Percentiles rank a stretch among this genome's conserved stretches.
phyloP scores from a whole-genome alignment of 805 yeast genomes.

The Spathaspora boniae region DNA sequence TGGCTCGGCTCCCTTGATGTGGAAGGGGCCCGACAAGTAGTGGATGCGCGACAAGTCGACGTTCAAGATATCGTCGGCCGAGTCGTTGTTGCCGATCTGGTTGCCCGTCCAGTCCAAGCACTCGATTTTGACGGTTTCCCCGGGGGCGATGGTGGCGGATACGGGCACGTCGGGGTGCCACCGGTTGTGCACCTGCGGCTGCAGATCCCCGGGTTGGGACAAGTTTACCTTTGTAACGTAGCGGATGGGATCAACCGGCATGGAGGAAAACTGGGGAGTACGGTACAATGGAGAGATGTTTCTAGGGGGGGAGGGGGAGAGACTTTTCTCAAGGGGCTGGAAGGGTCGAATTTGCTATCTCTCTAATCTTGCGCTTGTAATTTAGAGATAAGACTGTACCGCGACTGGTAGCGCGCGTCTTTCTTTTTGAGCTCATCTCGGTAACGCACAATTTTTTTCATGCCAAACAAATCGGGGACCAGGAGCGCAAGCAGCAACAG shows the following conservation, averaged over 20 bases:
- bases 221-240: slow-evolving; percentile 41
- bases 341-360: too few species aligned
- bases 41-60: slow-evolving; percentile 46
- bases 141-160: slow-evolving; percentile 35
- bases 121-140: slow-evolving; percentile 45
- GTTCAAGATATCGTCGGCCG: slow-evolving; percentile 45
- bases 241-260: slow-evolving; percentile 23
- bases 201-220: slow-evolving; percentile 43
- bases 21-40: slow-evolving; percentile 48
- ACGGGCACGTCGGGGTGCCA: slow-evolving; percentile 54
- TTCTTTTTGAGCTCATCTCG: too few species aligned
- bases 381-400: too few species aligned
- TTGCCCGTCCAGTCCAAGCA: slow-evolving; percentile 57
- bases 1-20: slow-evolving; percentile 41
- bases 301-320: not conserved
- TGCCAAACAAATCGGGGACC: too few species aligned
- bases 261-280: not conserved
- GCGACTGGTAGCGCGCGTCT: too few species aligned
- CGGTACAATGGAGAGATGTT: not conserved
- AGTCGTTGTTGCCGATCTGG: slow-evolving; percentile 44
- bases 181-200: slow-evolving; percentile 47
- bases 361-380: too few species aligned
- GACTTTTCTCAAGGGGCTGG: too few species aligned
- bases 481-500: too few species aligned
- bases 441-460: too few species aligned